Evolutionary conservation across 805 yeast species (phyloP), one percentile per base, ranked within the genome.

Genomic region (Saturnispora besseyi): DNA sequence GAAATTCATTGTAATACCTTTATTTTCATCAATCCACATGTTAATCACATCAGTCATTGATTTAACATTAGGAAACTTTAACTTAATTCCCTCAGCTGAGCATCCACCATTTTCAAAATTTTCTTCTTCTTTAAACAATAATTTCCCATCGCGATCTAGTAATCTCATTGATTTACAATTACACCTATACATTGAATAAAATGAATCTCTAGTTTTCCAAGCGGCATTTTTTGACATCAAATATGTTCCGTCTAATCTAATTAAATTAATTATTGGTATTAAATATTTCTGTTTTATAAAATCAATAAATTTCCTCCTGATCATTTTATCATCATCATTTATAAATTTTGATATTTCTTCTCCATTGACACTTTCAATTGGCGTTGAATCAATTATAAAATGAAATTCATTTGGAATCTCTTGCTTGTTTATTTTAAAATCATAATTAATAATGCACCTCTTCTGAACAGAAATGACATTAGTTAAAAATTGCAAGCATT

Each of bases 161-260:
- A 47, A 26, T 21, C 50, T 26, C 28, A 28, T 37, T 26, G 45
- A 41, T 22, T 41, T 32, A 24, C 50, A 47, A n/a, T 28, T 33
- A 30, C 50, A 47, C 26, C 50, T 41, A 22, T 32, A 47, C 45
- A 47, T 47, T 22, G 50, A 28, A 28, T 47, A 47, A 26, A 47
- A 47, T 2, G 45, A 41, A 36, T 47, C 50, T 15, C 50, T 41
- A 7, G 50, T 47, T 47, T 47, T 47, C 50, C 50, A 47, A 7
- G 50, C 50, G 5, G 45, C 45, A 41, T 47, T 47, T 28, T 47
- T 47, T 7, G 45, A n/a, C 13, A n/a, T 22, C 11, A 38, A 42
- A 9, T 32, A n/a, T 8, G 32, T 34, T 2, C 50, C 50, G 10
- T 33, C 31, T 6, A n/a, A 18, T 13, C 28, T 34, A 21, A 41